Evolutionary conservation across 129 eudicot genomes (phyloP).

Genomic region (Oenanthe sinensis): DNA sequence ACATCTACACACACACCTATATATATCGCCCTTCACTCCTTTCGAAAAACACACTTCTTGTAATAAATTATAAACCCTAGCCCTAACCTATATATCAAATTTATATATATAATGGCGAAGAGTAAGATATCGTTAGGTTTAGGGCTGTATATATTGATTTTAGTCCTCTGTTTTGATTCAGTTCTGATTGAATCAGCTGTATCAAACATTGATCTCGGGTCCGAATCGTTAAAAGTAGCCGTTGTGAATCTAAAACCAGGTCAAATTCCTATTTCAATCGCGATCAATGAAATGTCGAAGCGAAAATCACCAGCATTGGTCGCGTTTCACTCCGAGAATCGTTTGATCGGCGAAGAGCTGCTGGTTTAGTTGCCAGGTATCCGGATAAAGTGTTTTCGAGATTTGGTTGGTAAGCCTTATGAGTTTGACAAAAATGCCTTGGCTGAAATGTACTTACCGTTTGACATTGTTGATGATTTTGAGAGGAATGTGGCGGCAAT

Average conservation of each 20-base stretch:
- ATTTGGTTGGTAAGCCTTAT: conserved; percentile 50
- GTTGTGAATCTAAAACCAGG: conserved; percentile 92
- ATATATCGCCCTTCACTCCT: not conserved
- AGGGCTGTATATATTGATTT: conserved; percentile 18
- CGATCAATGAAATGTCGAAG: conserved; percentile 96
- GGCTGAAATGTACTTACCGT: conserved; percentile 39
- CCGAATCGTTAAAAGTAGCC: conserved; percentile 91
- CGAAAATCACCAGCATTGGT: conserved; percentile 80
- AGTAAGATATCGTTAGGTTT: conserved; percentile 5
- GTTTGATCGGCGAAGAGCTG: conserved; percentile 87
- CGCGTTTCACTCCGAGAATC: conserved; percentile 53
- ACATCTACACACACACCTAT: not conserved
- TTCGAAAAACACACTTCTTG: not conserved
- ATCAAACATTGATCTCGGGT: conserved; percentile 90
- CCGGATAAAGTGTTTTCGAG: conserved; percentile 69
- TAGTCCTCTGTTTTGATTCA: conserved; percentile 21
- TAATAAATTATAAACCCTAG: conserved; percentile 7
- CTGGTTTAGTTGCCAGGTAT: conserved; percentile 62
- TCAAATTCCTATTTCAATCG: conserved; percentile 77
- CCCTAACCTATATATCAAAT: conserved; percentile 2
- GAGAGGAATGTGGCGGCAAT: conserved; percentile 37
- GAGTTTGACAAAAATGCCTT: conserved; percentile 19
- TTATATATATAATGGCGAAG: not conserved
- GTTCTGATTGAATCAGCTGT: conserved; percentile 65
- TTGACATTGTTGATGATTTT: conserved; percentile 33